These are phyloP conservation scores for Diutina rugosa DNA, from an alignment of 1,139 yeast species.

Conservation along the genomic window DNA sequence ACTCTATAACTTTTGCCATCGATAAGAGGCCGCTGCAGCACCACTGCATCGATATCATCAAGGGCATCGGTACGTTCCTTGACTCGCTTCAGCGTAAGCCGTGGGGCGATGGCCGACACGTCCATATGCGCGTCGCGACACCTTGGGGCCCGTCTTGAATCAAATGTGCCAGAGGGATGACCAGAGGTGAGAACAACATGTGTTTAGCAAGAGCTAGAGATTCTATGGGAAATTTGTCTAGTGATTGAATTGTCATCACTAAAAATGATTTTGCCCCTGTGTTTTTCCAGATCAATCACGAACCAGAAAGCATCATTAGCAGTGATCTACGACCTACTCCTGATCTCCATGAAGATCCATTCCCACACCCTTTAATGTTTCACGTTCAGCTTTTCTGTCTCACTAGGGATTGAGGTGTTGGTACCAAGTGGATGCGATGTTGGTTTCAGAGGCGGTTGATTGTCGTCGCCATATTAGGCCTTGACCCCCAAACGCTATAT, in stretches of 20 bases:
- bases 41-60: background rate
- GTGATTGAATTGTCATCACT: too few species aligned
- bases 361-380: too few species aligned
- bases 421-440: too few species aligned
- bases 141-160: background rate
- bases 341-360: too few species aligned
- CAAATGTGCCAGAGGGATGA: background rate
- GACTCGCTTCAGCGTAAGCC: background rate
- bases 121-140: background rate
- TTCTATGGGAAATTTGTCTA: too few species aligned
- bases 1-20: background rate
- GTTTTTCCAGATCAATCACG: too few species aligned
- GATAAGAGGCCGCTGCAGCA: background rate
- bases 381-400: too few species aligned
- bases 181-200: background rate
- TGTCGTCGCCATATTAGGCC: background rate
- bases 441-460: background rate
- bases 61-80: background rate
- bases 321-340: too few species aligned
- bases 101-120: background rate
- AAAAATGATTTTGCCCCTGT: too few species aligned
- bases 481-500: background rate
- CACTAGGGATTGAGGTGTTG: too few species aligned
- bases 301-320: too few species aligned
- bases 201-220: too few species aligned